Percentiles rank a stretch among this genome's conserved stretches.
phyloP scores from a whole-genome alignment of 345 rosid species.

The Combretum micranthum region DNA sequence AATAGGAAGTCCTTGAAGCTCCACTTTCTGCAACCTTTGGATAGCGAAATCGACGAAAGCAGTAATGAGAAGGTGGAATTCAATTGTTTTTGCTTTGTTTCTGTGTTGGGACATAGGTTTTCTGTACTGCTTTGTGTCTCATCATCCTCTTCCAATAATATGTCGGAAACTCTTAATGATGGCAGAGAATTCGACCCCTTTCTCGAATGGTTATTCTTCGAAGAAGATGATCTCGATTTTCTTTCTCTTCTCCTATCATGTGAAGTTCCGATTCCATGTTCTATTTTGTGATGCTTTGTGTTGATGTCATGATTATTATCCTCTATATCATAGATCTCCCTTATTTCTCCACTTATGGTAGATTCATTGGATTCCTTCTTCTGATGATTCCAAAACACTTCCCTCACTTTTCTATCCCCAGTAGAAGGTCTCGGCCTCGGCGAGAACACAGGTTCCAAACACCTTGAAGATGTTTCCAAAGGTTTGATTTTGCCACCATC shows the following conservation, averaged over 20 bases:
- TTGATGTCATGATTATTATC: too few species aligned
- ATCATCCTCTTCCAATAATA: constrained; percentile 16
- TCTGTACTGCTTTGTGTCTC: constrained; percentile 8
- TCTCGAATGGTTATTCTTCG: too few species aligned
- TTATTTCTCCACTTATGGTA: too few species aligned
- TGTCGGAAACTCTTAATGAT: too few species aligned
- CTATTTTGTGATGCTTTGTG: too few species aligned
- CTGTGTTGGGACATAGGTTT: neutral
- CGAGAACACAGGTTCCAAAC: constrained; percentile 18
- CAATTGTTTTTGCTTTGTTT: constrained; percentile 1
- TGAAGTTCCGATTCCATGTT: too few species aligned
- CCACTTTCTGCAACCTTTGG: constrained; percentile 20
- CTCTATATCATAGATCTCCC: too few species aligned
- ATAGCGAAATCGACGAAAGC: constrained; percentile 1
- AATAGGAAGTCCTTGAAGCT: constrained; percentile 16
- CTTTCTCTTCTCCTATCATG: too few species aligned
- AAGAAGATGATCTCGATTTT: too few species aligned
- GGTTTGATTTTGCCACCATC: constrained; percentile 41
- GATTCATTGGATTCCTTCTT: too few species aligned
- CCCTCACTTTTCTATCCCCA: constrained; percentile 10
- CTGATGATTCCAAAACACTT: neutral
- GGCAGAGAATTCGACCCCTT: too few species aligned
- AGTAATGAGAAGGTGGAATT: constrained; percentile 7
- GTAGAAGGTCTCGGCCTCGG: constrained; percentile 19
- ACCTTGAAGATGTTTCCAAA: constrained; percentile 26